Conservation (phyloP, 345 rosid species). For the Raphanus raphanistrum region DNA sequence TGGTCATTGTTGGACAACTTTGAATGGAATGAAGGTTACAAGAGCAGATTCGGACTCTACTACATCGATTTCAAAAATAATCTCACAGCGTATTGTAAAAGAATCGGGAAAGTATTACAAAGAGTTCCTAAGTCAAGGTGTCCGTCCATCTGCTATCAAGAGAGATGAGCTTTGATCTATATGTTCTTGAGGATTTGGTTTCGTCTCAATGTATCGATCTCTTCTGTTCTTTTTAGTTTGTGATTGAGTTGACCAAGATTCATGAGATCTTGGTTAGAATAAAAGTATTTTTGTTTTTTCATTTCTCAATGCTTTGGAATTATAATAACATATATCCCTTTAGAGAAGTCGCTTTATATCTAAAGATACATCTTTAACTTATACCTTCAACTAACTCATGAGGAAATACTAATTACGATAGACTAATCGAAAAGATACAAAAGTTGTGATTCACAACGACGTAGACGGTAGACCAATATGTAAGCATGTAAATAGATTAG, state of each 20-base stretch:
- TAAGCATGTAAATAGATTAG: too few relatives aligned
- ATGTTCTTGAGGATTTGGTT: neutral
- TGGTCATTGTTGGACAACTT: conserved; percentile 31
- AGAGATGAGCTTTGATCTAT: neutral
- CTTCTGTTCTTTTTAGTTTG: neutral
- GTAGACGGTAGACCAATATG: too few relatives aligned
- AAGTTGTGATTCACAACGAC: too few relatives aligned
- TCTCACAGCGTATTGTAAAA: conserved; percentile 8
- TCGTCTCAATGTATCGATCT: neutral
- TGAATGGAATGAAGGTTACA: conserved; percentile 23
- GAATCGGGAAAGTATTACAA: conserved; percentile 1
- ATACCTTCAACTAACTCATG: too few relatives aligned
- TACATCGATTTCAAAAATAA: conserved; percentile 14
- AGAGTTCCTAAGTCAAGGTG: neutral
- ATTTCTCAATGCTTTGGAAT: neutral
- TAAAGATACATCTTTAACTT: neutral
- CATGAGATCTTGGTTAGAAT: conserved; percentile 25
- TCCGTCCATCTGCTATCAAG: neutral
- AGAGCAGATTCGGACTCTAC: conserved; percentile 11
- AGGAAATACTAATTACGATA: too few relatives aligned
- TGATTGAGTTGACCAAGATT: conserved; percentile 1
- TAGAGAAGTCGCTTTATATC: neutral
- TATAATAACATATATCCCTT: neutral
- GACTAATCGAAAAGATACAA: too few relatives aligned
- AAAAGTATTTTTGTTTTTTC: neutral